These are phyloP conservation scores for Emiliania huxleyi DNA, from an alignment of 78 protist genomes.

Conservation along the genomic window DNA sequence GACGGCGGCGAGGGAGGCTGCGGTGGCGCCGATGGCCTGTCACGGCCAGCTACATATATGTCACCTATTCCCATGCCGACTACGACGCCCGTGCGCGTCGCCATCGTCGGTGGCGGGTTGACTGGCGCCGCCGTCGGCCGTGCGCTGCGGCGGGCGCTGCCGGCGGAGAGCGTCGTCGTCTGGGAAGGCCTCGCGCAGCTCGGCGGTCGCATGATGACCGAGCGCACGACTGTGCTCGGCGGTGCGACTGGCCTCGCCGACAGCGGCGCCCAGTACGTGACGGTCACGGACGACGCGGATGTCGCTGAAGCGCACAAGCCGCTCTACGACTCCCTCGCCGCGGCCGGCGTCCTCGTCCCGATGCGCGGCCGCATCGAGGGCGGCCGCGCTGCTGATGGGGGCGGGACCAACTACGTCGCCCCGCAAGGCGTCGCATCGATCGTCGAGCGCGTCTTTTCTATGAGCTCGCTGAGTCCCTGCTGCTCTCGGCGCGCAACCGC, in stretches of 20 bases:
- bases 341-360: not conserved
- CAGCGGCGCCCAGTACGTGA: not conserved
- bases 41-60: too few species aligned
- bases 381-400: not conserved
- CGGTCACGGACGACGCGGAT: not conserved
- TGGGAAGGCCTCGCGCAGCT: not conserved
- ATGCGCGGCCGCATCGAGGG: not conserved
- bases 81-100: too few species aligned
- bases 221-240: not conserved
- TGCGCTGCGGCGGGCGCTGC: not conserved
- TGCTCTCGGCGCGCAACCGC: not conserved
- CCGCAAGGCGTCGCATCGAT: not conserved
- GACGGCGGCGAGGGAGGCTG: too few species aligned
- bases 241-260: not conserved
- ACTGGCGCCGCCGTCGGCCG: not conserved
- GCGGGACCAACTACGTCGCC: not conserved
- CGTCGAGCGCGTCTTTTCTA: not conserved
- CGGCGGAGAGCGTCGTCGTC: not conserved
- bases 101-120: not conserved
- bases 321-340: not conserved
- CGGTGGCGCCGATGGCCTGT: too few species aligned
- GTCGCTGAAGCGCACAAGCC: not conserved
- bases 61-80: too few species aligned
- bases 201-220: not conserved
- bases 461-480: not conserved